phyloP scores from a whole-genome alignment of 805 yeast species.

The Metschnikowia chrysomelidarum region DNA sequence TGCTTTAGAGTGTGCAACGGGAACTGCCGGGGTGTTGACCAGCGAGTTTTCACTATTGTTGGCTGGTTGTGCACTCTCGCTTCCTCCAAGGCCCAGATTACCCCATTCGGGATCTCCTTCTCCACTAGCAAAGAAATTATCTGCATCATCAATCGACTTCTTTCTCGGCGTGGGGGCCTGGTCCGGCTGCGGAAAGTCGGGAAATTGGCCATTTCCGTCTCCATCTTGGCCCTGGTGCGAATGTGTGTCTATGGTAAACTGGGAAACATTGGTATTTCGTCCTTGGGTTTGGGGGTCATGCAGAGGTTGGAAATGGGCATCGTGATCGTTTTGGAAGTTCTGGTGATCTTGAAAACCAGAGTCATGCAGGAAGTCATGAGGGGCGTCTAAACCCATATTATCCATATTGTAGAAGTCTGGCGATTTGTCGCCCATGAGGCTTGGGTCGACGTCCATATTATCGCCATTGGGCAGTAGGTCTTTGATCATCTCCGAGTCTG shows the following conservation, averaged over 20 bases:
- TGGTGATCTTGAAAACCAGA: not conserved
- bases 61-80: too few relatives aligned
- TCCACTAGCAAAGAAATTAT: slow-evolving; percentile 8
- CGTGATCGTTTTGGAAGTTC: not conserved
- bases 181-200: not conserved
- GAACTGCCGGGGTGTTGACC: too few relatives aligned
- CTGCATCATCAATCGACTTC: slow-evolving; percentile 4
- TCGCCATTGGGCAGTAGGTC: slow-evolving; percentile 16
- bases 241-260: not conserved
- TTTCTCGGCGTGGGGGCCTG: too few relatives aligned
- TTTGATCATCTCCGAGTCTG: slow-evolving; percentile 17
- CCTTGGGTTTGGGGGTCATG: not conserved
- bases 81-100: too few relatives aligned
- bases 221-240: not conserved
- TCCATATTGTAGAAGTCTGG: slow-evolving; percentile 16
- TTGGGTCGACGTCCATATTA: slow-evolving; percentile 7
- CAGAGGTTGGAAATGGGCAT: not conserved
- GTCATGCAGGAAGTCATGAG: not conserved
- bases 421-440: slow-evolving; percentile 3
- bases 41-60: too few relatives aligned
- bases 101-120: not conserved
- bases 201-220: too few relatives aligned
- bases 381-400: slow-evolving; percentile 8
- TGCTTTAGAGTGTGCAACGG: too few relatives aligned
- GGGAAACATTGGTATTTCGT: not conserved